These are phyloP conservation scores for Panicum virgatum DNA, from an alignment of 202 grass and related monocot genomes.

Conservation along the genomic window DNA sequence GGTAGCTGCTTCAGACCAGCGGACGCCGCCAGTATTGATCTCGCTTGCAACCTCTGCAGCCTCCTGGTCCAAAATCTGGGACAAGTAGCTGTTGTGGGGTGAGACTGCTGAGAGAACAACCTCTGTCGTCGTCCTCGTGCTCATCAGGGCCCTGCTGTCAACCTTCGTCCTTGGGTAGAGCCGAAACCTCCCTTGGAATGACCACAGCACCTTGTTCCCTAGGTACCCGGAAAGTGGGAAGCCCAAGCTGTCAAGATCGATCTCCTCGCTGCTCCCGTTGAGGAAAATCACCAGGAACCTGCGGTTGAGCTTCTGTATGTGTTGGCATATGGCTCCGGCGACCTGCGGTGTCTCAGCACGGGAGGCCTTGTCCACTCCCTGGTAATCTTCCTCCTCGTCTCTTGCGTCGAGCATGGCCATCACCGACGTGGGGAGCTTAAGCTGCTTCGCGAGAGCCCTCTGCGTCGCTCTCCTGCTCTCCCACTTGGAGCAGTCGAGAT, in stretches of 20 bases:
- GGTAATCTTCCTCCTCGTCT: background rate
- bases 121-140: background rate
- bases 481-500: background rate
- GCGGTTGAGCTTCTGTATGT: background rate
- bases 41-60: background rate
- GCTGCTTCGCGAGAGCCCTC: background rate
- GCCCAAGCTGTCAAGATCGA: background rate
- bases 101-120: background rate
- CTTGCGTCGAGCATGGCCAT: background rate
- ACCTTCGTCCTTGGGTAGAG: background rate
- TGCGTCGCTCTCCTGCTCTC: background rate
- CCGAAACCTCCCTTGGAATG: constrained; percentile 26
- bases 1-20: background rate
- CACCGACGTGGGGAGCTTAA: background rate
- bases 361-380: background rate
- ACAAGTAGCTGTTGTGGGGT: background rate
- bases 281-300: background rate
- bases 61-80: background rate
- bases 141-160: background rate
- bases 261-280: background rate
- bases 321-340: background rate
- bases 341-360: background rate
- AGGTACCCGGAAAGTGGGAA: background rate
- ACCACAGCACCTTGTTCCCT: constrained; percentile 1
- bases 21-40: background rate